Conservation (phyloP, 768 basidiomycete species). For the Pleurotus pulmonarius region DNA sequence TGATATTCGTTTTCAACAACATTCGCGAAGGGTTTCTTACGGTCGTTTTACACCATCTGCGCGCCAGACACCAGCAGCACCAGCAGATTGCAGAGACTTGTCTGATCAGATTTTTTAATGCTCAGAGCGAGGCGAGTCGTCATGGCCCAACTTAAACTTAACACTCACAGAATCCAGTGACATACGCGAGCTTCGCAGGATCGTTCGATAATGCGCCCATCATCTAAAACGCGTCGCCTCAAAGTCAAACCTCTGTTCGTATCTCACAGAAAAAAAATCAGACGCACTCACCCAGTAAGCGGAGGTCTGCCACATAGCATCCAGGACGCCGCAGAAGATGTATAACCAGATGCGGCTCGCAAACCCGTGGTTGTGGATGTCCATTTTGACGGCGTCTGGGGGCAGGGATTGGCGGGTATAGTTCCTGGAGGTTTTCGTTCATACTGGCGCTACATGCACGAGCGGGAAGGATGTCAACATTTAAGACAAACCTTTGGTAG, state of each 20-base stretch:
- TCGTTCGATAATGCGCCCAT: constrained; percentile 86
- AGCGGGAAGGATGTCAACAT: neutral
- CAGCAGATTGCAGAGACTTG: constrained; percentile 74
- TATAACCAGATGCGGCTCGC: constrained; percentile 55
- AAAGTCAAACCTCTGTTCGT: too few species aligned
- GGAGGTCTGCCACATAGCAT: constrained; percentile 82
- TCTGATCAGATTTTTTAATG: constrained; percentile 27
- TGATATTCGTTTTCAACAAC: neutral
- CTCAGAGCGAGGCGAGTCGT: neutral
- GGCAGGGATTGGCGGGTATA: constrained; percentile 57
- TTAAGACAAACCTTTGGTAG: constrained; percentile 58
- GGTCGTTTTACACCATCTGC: constrained; percentile 59
- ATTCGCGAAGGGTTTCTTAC: constrained; percentile 35
- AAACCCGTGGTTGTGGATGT: constrained; percentile 54
- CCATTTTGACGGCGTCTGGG: constrained; percentile 41
- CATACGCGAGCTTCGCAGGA: constrained; percentile 72
- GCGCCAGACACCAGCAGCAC: constrained; percentile 69
- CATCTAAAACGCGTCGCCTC: constrained; percentile 16
- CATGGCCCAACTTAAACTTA: neutral
- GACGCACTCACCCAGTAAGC: constrained; percentile 46
- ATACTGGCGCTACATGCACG: neutral
- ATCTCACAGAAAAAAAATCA: too few species aligned
- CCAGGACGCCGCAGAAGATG: constrained; percentile 70
- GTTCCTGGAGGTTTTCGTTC: constrained; percentile 23
- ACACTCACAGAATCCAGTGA: constrained; percentile 76